Percentiles rank a stretch among this genome's conserved stretches.
Conservation (phyloP, 495 filamentous ascomycete genomes). For the Cetradonia linearis region DNA sequence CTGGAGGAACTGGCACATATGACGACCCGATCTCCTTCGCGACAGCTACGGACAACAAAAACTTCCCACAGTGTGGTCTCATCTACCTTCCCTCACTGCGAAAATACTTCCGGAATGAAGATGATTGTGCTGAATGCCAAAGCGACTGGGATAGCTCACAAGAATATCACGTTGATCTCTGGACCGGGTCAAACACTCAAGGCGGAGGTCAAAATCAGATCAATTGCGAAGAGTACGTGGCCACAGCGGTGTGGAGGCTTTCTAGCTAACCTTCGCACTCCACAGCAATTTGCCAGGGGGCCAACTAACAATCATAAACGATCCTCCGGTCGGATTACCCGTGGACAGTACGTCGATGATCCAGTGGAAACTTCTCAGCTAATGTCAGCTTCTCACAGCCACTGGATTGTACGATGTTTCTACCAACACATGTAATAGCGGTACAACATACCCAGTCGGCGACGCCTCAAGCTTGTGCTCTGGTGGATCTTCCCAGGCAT, state of each 20-base stretch:
- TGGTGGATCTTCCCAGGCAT: background rate
- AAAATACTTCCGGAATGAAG: slow-evolving; percentile 37
- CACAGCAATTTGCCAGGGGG: slow-evolving; percentile 22
- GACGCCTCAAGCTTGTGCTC: slow-evolving; percentile 10
- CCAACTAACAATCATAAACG: slow-evolving; percentile 12
- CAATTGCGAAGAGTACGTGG: slow-evolving; percentile 34
- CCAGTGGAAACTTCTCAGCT: too few relatives aligned
- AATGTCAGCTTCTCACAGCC: too few relatives aligned
- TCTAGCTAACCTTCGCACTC: too few relatives aligned
- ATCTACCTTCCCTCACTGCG: slow-evolving; percentile 37
- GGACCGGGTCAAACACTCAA: slow-evolving; percentile 32
- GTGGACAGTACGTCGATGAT: too few relatives aligned
- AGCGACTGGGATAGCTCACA: slow-evolving; percentile 28
- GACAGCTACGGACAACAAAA: slow-evolving; percentile 32
- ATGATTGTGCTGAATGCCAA: slow-evolving; percentile 29
- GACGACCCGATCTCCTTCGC: slow-evolving; percentile 40
- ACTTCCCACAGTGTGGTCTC: slow-evolving; percentile 32
- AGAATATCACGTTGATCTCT: slow-evolving; percentile 34
- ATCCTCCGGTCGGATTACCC: slow-evolving; percentile 15
- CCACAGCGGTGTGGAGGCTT: too few relatives aligned
- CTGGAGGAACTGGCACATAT: slow-evolving; percentile 33
- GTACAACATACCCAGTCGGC: slow-evolving; percentile 5
- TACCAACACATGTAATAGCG: slow-evolving; percentile 3
- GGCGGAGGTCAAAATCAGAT: slow-evolving; percentile 29
- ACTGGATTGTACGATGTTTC: slow-evolving; percentile 11